phyloP scores from a whole-genome alignment of 768 basidiomycete species.

The Calocera cornea region DNA sequence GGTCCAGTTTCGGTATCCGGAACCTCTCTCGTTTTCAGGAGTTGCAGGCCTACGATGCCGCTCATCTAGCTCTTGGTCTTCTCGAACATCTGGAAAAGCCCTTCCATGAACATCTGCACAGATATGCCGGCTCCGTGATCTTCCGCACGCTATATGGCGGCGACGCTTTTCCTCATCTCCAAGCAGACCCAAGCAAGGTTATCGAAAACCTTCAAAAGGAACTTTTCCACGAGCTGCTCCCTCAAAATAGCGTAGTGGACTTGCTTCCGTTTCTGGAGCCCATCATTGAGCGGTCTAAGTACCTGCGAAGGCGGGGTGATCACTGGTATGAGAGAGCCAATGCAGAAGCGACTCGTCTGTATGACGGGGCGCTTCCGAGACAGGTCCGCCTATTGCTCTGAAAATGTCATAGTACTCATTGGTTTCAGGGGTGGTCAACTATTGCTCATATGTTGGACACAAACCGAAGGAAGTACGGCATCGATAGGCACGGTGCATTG shows the following conservation, averaged over 20 bases:
- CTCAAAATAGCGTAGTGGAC: not conserved
- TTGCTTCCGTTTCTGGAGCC: not conserved
- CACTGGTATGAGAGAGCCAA: not conserved
- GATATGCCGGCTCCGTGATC: not conserved
- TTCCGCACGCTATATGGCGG: not conserved
- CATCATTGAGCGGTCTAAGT: not conserved
- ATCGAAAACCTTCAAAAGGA: not conserved
- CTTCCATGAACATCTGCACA: not conserved
- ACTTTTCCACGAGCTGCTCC: not conserved
- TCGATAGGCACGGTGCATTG: not conserved
- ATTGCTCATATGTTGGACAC: not conserved
- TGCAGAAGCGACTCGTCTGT: not conserved
- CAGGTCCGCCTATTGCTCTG: not conserved
- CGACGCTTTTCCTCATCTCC: not conserved
- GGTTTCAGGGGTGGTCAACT: not conserved
- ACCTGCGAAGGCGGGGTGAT: not conserved
- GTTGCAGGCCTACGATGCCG: not conserved
- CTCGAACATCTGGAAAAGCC: not conserved
- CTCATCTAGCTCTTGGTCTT: not conserved
- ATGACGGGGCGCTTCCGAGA: not conserved
- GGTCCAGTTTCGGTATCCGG: not conserved
- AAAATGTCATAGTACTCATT: too few relatives aligned
- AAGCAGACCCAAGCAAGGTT: not conserved
- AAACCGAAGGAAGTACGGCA: not conserved
- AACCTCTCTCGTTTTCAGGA: not conserved